These are phyloP conservation scores for Limnanthes douglasii DNA, from an alignment of 345 rosid genomes.

Conservation along the genomic window DNA sequence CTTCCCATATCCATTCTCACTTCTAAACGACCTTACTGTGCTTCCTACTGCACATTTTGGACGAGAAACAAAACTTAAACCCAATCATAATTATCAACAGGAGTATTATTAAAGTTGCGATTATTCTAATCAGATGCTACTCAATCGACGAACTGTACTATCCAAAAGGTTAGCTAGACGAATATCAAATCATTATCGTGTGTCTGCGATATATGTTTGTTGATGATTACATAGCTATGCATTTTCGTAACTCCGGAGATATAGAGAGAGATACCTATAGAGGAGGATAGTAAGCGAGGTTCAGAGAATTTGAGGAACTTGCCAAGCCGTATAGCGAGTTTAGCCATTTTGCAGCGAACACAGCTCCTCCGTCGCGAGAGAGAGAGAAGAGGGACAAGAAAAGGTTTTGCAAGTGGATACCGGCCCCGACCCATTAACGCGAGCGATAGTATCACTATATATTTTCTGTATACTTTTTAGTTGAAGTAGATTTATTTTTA, in stretches of 20 bases:
- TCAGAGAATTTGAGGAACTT: constrained; percentile 13
- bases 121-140: background rate
- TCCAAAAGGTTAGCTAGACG: background rate
- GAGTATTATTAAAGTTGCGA: background rate
- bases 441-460: too few species aligned
- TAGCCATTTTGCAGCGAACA: too few species aligned
- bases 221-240: background rate
- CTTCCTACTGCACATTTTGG: too few species aligned
- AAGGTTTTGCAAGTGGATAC: too few species aligned
- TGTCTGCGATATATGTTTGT: background rate
- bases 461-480: too few species aligned
- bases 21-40: constrained; percentile 4
- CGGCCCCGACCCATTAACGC: too few species aligned
- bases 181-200: background rate
- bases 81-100: background rate
- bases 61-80: constrained; percentile 19
- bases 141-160: background rate
- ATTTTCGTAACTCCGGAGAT: background rate
- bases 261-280: constrained; percentile 19
- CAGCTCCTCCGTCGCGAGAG: constrained; percentile 10
- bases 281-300: constrained; percentile 8
- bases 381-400: background rate
- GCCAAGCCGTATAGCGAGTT: constrained; percentile 13
- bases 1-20: constrained; percentile 13
- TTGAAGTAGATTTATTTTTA: too few species aligned